phyloP scores from a whole-genome alignment of 495 filamentous ascomycete genomes.

The Aspergillus heteromorphus region DNA sequence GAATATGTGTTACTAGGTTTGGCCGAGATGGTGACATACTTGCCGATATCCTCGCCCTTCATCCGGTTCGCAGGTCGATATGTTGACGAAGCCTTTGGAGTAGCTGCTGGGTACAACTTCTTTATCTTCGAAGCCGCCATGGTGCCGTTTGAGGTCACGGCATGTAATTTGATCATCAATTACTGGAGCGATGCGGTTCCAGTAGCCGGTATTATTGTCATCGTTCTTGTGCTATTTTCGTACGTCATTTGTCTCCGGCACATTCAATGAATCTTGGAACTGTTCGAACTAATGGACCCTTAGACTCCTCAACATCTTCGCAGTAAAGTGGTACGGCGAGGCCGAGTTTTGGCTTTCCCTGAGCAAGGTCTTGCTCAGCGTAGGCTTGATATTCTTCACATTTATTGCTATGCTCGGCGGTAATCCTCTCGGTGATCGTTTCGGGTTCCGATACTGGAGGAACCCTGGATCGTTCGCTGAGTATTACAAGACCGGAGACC shows the following conservation, averaged over 20 bases:
- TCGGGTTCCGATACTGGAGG: constrained; percentile 75
- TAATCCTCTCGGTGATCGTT: constrained; percentile 64
- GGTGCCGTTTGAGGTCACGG: constrained; percentile 42
- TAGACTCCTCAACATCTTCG: constrained; percentile 51
- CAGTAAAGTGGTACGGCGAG: constrained; percentile 72
- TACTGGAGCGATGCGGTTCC: constrained; percentile 46
- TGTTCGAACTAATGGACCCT: neutral
- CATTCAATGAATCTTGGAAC: neutral
- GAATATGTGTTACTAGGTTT: constrained; percentile 42
- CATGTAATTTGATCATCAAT: constrained; percentile 39
- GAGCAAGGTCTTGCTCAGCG: constrained; percentile 66
- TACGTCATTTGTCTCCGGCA: constrained; percentile 37
- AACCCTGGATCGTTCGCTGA: constrained; percentile 66
- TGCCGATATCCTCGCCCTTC: constrained; percentile 76
- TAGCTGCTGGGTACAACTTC: constrained; percentile 66
- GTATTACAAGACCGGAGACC: constrained; percentile 53
- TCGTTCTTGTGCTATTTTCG: constrained; percentile 37
- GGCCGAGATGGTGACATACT: constrained; percentile 78
- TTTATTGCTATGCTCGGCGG: constrained; percentile 72
- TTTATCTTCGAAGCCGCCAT: constrained; percentile 52
- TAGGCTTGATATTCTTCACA: constrained; percentile 64
- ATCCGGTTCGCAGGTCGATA: constrained; percentile 77
- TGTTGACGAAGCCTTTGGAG: constrained; percentile 63
- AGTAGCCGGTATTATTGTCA: constrained; percentile 38
- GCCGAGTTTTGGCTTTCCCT: constrained; percentile 68